Evolutionary conservation across 257 asterid genomes (phyloP), one percentile per base, ranked within the genome.

Genomic region (Echites panduratus): DNA sequence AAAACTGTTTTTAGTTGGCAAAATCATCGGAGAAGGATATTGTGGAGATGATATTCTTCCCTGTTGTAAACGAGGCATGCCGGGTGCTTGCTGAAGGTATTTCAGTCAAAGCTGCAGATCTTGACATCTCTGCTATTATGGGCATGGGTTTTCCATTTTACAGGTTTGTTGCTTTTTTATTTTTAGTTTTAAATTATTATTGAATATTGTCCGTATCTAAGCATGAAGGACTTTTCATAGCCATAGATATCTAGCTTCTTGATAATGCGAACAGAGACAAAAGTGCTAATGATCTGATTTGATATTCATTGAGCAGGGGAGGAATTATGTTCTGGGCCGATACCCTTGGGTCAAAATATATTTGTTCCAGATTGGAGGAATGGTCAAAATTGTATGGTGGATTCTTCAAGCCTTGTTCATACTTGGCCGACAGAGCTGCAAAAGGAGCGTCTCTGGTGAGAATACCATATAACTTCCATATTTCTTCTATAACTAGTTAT

Each of bases 101-200:
- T 70, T 96, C 87, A 24, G 91, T 89, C 77, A 92, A 95, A 80
- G 91, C 99, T 74, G 84, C 97, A 16, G 99, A 95, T 84, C 95
- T 95, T 8, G 99, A 95, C 87, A 84, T 95, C 50, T 82, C 99
- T 61, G 86, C 92, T 58, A 91, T 95, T 63, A 90, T 92, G 99
- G 98, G 99, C 79, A 87, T 90, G 96, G 99, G 99, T 12, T 95
- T 90, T 76, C 98, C 99, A 13, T 93, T 98, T 66, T 95, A 92
- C 89, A 87, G 99, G 97, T 94, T 7, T 38, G 69, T 19, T 35
- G 7, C 48, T 4, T 63, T 63, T 5, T 19, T 20, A 5, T 38
- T 32, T n/a, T 32, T 12, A 11, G 68, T 62, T 32, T 5, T 12
- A 17, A 62, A 17, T 19, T 32, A 11, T 24, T 61, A 13, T 29